Conservation (phyloP, 495 filamentous ascomycete species). For the Amniculicola lignicola region DNA sequence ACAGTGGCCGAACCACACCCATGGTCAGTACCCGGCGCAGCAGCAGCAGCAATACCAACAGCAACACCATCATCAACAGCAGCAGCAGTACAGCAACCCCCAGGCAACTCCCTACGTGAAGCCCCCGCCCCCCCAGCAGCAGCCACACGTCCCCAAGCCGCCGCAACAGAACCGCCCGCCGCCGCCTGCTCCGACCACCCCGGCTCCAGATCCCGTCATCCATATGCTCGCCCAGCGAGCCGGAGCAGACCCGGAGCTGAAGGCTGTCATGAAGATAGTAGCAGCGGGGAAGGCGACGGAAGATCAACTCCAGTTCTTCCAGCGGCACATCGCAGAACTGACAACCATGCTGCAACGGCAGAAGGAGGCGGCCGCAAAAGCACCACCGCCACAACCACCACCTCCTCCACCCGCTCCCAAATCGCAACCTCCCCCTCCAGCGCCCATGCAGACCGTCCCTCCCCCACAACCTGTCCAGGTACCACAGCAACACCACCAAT, state of each 20-base stretch:
- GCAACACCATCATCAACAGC: constrained; percentile 13
- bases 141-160: constrained; percentile 18
- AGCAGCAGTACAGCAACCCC: constrained; percentile 19
- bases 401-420: constrained; percentile 9
- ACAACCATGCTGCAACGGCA: constrained; percentile 57
- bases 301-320: constrained; percentile 81
- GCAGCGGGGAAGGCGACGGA: constrained; percentile 79
- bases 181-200: constrained; percentile 34
- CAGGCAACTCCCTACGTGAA: constrained; percentile 9
- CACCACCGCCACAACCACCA: constrained; percentile 16
- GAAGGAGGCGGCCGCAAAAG: constrained; percentile 24
- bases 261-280: constrained; percentile 93
- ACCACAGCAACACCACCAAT: neutral
- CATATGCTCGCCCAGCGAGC: constrained; percentile 86
- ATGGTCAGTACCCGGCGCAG: constrained; percentile 19
- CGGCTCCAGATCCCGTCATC: constrained; percentile 81
- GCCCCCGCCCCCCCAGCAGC: constrained; percentile 18
- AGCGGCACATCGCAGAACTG: constrained; percentile 87
- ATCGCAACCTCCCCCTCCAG: constrained; percentile 6
- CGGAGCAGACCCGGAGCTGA: constrained; percentile 79
- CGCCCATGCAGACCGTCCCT: constrained; percentile 7
- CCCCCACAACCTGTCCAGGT: neutral
- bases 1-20: constrained; percentile 27
- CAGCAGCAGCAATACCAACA: constrained; percentile 26
- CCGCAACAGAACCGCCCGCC: constrained; percentile 34